Base-by-base conservation (phyloP, 495 filamentous ascomycete species). In the Xylaria sp. region DNA sequence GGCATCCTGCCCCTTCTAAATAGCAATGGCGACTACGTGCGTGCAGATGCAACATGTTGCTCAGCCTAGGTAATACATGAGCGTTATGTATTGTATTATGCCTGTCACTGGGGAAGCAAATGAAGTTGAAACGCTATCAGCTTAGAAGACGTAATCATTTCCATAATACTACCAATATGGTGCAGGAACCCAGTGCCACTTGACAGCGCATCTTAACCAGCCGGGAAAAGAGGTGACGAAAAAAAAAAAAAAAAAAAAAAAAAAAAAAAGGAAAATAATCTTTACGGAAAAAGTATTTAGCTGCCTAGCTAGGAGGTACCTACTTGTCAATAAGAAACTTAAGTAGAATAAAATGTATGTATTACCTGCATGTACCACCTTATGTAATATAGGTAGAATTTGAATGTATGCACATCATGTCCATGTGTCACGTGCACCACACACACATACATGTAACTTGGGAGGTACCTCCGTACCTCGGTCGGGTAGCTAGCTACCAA, bases 61-160 rank as follows among this genome's bases (percentile, higher is more conserved):
- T 41, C 8, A 8, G 40, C 40, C 40, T 41, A n/a, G n/a, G n/a
- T n/a, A n/a, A n/a, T n/a, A n/a, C n/a, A n/a, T n/a, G n/a, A n/a
- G n/a, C n/a, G n/a, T n/a, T n/a, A n/a, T n/a, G n/a, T n/a, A n/a
- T n/a, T n/a, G n/a, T n/a, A n/a, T n/a, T n/a, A n/a, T n/a, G n/a
- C 35, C 35, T 37, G 35, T 37, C 35, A 59, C 31, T 37, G 31
- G 37, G 15, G 57, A 59, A 59, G 31, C 31, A 8, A 59, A 58
- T 19, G 31, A 58, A 33, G 33, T 59, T 59, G 57, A 59, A 59
- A 59, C 57, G 37, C 52, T 35, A 17, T 35, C 6, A 37, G 26
- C 52, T 55, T 31, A 31, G 14, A 55, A 55, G 52, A 55, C 52
- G 52, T 55, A 55, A 55, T 55, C 52, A 17, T 6, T 55, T 5